Conservation (phyloP, 2,329 filamentous ascomycete species). For the Alternaria hordeiaustralica region DNA sequence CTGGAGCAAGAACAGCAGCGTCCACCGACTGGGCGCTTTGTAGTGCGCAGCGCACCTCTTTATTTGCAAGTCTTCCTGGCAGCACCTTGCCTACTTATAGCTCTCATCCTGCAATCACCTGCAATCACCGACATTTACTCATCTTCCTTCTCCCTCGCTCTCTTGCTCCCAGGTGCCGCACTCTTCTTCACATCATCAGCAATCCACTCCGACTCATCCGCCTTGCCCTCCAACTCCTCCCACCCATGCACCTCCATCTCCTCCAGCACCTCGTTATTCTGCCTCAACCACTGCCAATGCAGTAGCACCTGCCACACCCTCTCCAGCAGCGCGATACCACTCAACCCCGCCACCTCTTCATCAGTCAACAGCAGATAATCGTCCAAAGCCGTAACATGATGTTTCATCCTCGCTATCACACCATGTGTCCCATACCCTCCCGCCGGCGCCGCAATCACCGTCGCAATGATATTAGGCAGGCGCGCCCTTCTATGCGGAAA, state of each 20-base stretch:
- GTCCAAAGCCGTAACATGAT: slow-evolving; percentile 38
- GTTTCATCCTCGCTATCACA: slow-evolving; percentile 35
- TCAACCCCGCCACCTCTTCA: slow-evolving; percentile 26
- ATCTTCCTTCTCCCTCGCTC: not conserved
- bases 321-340: slow-evolving; percentile 6
- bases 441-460: slow-evolving; percentile 27
- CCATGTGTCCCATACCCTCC: slow-evolving; percentile 23
- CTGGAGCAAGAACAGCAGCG: slow-evolving; percentile 62
- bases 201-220: slow-evolving; percentile 38
- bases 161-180: not conserved
- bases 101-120: not conserved
- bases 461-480: slow-evolving; percentile 31
- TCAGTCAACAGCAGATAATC: slow-evolving; percentile 28
- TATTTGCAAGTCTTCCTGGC: not conserved
- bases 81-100: not conserved
- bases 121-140: not conserved
- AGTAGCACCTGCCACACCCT: slow-evolving; percentile 20
- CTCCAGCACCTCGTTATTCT: slow-evolving; percentile 29
- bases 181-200: slow-evolving; percentile 20
- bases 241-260: slow-evolving; percentile 34
- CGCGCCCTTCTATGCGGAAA: not conserved
- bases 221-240: slow-evolving; percentile 30
- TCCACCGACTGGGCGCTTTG: slow-evolving; percentile 49
- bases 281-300: slow-evolving; percentile 40
- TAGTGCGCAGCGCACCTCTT: not conserved